These are phyloP conservation scores for Rhizophora mangle DNA, from an alignment of 345 rosid genomes.

Conservation along the genomic window DNA sequence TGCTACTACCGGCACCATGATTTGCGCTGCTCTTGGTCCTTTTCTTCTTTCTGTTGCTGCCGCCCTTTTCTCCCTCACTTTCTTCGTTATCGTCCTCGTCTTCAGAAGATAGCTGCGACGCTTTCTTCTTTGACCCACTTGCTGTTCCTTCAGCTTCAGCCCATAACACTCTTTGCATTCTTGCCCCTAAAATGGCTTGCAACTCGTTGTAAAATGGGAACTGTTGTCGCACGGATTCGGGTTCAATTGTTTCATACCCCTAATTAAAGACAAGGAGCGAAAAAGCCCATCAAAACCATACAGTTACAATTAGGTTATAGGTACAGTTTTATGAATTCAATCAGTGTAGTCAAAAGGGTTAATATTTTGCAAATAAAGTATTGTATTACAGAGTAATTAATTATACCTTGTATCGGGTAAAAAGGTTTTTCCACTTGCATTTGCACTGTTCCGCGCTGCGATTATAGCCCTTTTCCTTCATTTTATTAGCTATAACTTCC, in stretches of 20 bases:
- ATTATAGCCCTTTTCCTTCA: slow-evolving; percentile 74
- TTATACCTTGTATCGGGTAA: slow-evolving; percentile 88
- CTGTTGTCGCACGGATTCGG: slow-evolving; percentile 67
- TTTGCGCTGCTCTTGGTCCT: slow-evolving; percentile 31
- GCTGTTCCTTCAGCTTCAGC: slow-evolving; percentile 65
- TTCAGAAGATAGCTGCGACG: slow-evolving; percentile 58
- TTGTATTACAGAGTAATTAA: neutral
- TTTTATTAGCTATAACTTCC: slow-evolving; percentile 71
- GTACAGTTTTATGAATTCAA: too few species aligned
- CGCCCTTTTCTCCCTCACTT: slow-evolving; percentile 38
- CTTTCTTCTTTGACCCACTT: slow-evolving; percentile 52
- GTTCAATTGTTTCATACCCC: slow-evolving; percentile 91
- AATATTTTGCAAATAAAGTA: too few species aligned
- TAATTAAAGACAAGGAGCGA: slow-evolving; percentile 11
- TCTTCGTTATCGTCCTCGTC: slow-evolving; percentile 76
- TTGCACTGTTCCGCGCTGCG: slow-evolving; percentile 99
- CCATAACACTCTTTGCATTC: slow-evolving; percentile 80
- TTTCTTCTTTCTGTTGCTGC: slow-evolving; percentile 42
- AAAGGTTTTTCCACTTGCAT: slow-evolving; percentile 99
- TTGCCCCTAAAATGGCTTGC: slow-evolving; percentile 54
- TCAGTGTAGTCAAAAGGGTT: too few species aligned
- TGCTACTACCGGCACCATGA: slow-evolving; percentile 7
- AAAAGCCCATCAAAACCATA: neutral
- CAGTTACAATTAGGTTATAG: too few species aligned
- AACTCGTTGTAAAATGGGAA: slow-evolving; percentile 82